phyloP scores from a whole-genome alignment of 2,329 filamentous ascomycete genomes.

The Graphium sp. region DNA sequence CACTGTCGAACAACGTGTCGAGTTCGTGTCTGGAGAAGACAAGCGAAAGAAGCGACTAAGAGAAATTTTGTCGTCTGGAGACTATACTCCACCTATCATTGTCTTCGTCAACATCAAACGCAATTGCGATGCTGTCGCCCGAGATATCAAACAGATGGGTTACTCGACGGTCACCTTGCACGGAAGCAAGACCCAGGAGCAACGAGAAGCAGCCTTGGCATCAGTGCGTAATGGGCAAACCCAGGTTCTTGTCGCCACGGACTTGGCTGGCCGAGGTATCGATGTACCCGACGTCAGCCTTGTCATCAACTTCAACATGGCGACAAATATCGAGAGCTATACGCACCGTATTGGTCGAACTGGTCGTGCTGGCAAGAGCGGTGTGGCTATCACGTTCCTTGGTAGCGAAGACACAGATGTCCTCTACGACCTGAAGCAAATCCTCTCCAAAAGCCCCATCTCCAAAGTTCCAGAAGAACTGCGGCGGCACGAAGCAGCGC shows the following conservation, averaged over 20 bases:
- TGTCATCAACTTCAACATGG: slow-evolving; percentile 99
- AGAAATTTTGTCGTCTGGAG: slow-evolving; percentile 67
- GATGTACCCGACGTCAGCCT: slow-evolving; percentile 88
- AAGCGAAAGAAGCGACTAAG: slow-evolving; percentile 91
- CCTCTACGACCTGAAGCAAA: slow-evolving; percentile 89
- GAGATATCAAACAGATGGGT: slow-evolving; percentile 88
- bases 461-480: slow-evolving; percentile 85
- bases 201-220: slow-evolving; percentile 81
- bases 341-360: slow-evolving; percentile 95
- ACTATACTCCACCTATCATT: slow-evolving; percentile 82
- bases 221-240: slow-evolving; percentile 68
- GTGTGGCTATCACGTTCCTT: slow-evolving; percentile 90
- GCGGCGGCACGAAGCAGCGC: slow-evolving; percentile 76
- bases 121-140: slow-evolving; percentile 88
- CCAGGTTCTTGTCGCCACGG: slow-evolving; percentile 86
- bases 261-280: slow-evolving; percentile 92
- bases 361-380: slow-evolving; percentile 90
- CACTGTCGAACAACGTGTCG: slow-evolving; percentile 92
- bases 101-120: slow-evolving; percentile 99
- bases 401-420: slow-evolving; percentile 81
- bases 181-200: slow-evolving; percentile 92
- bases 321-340: slow-evolving; percentile 79
- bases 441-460: slow-evolving; percentile 79
- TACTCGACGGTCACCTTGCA: slow-evolving; percentile 83
- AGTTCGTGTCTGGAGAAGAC: slow-evolving; percentile 81